phyloP scores from a whole-genome alignment of 305 asterid genomes.

The Vinca major region DNA sequence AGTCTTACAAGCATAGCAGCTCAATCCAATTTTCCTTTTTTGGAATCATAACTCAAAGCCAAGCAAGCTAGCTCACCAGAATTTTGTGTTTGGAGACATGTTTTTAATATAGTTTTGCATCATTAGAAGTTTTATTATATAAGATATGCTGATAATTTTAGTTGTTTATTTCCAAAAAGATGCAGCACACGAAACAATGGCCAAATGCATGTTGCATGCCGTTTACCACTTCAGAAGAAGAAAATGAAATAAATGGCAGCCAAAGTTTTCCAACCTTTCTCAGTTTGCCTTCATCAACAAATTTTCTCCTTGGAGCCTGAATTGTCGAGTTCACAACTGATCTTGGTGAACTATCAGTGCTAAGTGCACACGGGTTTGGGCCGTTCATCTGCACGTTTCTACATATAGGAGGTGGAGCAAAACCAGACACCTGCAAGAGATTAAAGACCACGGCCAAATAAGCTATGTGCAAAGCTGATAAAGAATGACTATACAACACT shows the following conservation, averaged over 20 bases:
- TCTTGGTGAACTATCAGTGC: slow-evolving; percentile 67
- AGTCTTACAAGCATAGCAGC: not conserved
- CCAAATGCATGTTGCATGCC: not conserved
- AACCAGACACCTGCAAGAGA: slow-evolving; percentile 68
- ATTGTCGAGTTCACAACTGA: slow-evolving; percentile 45
- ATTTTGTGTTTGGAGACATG: too few relatives aligned
- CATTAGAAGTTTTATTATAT: not conserved
- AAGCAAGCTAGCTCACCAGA: too few relatives aligned
- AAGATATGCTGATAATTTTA: not conserved
- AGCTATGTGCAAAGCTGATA: slow-evolving; percentile 7
- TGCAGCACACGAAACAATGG: not conserved
- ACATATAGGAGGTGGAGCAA: slow-evolving; percentile 82
- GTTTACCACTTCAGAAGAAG: not conserved
- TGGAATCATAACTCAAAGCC: too few relatives aligned
- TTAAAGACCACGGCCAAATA: slow-evolving; percentile 7
- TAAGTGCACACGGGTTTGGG: slow-evolving; percentile 45
- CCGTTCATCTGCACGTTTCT: slow-evolving; percentile 67
- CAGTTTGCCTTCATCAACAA: slow-evolving; percentile 88
- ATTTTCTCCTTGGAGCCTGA: slow-evolving; percentile 84
- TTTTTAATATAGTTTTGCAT: too few relatives aligned
- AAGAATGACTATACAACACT: not conserved
- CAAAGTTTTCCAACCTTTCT: slow-evolving; percentile 58
- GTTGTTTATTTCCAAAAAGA: not conserved
- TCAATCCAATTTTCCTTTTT: too few relatives aligned
- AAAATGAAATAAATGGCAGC: slow-evolving; percentile 7